Evolutionary conservation across 495 filamentous ascomycete genomes (phyloP).

Genomic region (Penicillium alfredii): DNA sequence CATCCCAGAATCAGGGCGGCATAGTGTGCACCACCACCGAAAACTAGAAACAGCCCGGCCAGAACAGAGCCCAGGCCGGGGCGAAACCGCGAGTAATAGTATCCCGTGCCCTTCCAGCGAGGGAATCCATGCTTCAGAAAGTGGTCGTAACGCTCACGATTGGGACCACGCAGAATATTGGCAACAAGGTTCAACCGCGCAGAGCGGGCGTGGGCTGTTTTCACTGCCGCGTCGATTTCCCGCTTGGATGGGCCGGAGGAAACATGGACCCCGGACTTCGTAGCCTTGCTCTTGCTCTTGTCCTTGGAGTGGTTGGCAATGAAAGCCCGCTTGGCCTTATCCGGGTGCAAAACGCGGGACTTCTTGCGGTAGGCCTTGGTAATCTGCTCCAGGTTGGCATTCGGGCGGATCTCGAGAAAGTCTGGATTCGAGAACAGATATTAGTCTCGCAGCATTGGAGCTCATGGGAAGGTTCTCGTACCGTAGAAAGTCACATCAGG

Average conservation of each 20-base stretch:
- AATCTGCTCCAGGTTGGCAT: constrained; percentile 80
- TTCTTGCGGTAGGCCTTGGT: constrained; percentile 90
- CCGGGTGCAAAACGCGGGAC: constrained; percentile 75
- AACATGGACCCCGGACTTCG: constrained; percentile 58
- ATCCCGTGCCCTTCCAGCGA: constrained; percentile 92
- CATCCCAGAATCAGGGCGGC: constrained; percentile 73
- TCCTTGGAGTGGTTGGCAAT: constrained; percentile 64
- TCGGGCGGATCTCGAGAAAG: constrained; percentile 69
- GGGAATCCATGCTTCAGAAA: constrained; percentile 94
- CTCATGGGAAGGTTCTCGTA: constrained; percentile 25
- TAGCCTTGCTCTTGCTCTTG: constrained; percentile 47
- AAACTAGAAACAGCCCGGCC: constrained; percentile 73
- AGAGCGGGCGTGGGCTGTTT: constrained; percentile 72
- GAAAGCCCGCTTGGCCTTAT: constrained; percentile 87
- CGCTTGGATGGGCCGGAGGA: constrained; percentile 62
- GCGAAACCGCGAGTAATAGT: constrained; percentile 92
- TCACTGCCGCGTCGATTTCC: constrained; percentile 69
- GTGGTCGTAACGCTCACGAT: constrained; percentile 86
- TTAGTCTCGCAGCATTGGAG: not conserved
- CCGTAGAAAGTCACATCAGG: constrained; percentile 83
- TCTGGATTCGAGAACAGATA: no score
- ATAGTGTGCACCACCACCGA: constrained; percentile 83
- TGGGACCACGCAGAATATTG: constrained; percentile 73
- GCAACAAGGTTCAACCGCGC: constrained; percentile 75
- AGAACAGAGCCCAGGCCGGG: constrained; percentile 84